Conservation (phyloP, 2,329 filamentous ascomycete species). For the Alternaria panax region DNA sequence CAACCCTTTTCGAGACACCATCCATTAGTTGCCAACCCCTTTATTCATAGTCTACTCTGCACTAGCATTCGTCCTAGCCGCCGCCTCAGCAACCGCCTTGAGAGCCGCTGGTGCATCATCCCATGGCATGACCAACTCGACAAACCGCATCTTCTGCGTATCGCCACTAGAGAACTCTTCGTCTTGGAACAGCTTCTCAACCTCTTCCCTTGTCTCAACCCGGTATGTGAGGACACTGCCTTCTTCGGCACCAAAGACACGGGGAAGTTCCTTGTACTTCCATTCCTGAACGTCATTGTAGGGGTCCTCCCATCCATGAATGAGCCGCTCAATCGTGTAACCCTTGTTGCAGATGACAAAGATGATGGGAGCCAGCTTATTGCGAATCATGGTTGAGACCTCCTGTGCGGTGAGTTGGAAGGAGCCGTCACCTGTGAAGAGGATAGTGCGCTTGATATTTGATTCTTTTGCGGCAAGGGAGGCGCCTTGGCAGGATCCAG, state of each 20-base stretch:
- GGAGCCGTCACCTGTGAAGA: slow-evolving; percentile 89
- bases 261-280: slow-evolving; percentile 73
- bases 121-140: slow-evolving; percentile 82
- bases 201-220: slow-evolving; percentile 72
- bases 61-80: slow-evolving; percentile 68
- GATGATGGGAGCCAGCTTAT: slow-evolving; percentile 77
- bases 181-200: slow-evolving; percentile 70
- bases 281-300: slow-evolving; percentile 85
- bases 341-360: slow-evolving; percentile 89
- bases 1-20: neutral
- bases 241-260: slow-evolving; percentile 69
- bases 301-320: slow-evolving; percentile 78
- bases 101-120: slow-evolving; percentile 77
- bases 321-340: slow-evolving; percentile 87
- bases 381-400: slow-evolving; percentile 81
- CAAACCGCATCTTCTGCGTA: slow-evolving; percentile 67
- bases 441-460: slow-evolving; percentile 69
- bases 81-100: slow-evolving; percentile 73
- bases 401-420: slow-evolving; percentile 87
- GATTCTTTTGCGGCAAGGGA: slow-evolving; percentile 76
- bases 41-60: slow-evolving; percentile 13
- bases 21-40: neutral
- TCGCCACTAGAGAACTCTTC: slow-evolving; percentile 62
- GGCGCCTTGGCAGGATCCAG: slow-evolving; percentile 70
- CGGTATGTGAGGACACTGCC: slow-evolving; percentile 68